Evolutionary conservation across 1,284 basidiomycete species (phyloP).

Genomic region (Ustilago xerochloae): DNA sequence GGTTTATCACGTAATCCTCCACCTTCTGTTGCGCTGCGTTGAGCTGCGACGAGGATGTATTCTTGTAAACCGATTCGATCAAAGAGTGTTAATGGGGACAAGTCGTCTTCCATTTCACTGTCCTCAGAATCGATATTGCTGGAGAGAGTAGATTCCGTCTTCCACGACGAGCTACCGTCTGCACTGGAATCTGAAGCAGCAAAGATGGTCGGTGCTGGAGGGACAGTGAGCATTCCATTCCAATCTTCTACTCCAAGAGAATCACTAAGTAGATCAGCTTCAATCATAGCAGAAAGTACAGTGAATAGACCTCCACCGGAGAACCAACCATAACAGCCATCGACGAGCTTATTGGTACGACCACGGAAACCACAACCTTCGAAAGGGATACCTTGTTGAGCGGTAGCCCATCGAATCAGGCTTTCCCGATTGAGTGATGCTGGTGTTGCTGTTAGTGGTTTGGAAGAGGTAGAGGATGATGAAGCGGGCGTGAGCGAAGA

Average conservation of each 20-base stretch:
- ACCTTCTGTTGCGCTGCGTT: conserved; percentile 72
- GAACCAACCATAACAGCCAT: conserved; percentile 98
- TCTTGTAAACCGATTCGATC: conserved; percentile 79
- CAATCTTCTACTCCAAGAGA: conserved; percentile 41
- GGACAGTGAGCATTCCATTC: conserved; percentile 39
- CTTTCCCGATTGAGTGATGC: conserved; percentile 73
- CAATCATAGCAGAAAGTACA: conserved; percentile 77
- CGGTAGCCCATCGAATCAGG: conserved; percentile 83
- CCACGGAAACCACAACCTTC: conserved; percentile 94
- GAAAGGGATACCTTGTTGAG: conserved; percentile 84
- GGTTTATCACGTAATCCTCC: conserved; percentile 95
- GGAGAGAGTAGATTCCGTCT: conserved; percentile 30
- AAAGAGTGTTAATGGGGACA: conserved; percentile 47
- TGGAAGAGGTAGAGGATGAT: not conserved
- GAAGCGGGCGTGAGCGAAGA: not conserved
- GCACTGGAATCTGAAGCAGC: conserved; percentile 1
- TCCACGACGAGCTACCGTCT: conserved; percentile 22
- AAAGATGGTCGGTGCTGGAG: conserved; percentile 7
- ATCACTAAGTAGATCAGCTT: conserved; percentile 60
- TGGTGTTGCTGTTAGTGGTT: conserved; percentile 66
- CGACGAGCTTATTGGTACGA: conserved; percentile 95
- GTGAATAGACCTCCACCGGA: conserved; percentile 90
- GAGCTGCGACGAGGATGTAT: conserved; percentile 86
- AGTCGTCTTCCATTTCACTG: conserved; percentile 25
- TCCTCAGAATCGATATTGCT: not conserved